Evolutionary conservation across 2,329 filamentous ascomycete species (phyloP).

Genomic region (Xylariaceae sp.): DNA sequence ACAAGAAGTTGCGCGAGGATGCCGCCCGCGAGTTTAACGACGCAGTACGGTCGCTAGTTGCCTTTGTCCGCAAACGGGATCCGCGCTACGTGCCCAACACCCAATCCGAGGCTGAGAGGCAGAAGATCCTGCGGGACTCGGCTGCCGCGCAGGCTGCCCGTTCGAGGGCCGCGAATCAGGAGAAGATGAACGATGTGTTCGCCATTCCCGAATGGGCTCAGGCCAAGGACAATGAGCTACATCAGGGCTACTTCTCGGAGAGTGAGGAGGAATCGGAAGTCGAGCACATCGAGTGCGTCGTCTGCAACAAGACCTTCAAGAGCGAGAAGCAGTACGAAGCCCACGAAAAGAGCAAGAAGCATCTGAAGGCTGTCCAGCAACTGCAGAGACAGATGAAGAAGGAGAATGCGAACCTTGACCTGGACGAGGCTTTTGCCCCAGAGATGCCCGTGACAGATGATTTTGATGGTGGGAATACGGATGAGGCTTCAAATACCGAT

Average conservation of each 20-base stretch:
- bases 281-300: slow-evolving; percentile 71
- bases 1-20: slow-evolving; percentile 80
- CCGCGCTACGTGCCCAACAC: slow-evolving; percentile 78
- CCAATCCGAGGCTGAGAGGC: slow-evolving; percentile 78
- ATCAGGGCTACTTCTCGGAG: slow-evolving; percentile 61
- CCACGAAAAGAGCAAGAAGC: slow-evolving; percentile 97
- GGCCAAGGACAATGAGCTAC: slow-evolving; percentile 54
- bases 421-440: slow-evolving; percentile 38
- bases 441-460: slow-evolving; percentile 7
- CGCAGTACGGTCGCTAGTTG: slow-evolving; percentile 80
- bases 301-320: slow-evolving; percentile 80
- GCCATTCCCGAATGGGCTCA: slow-evolving; percentile 77
- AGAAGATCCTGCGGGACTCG: slow-evolving; percentile 75
- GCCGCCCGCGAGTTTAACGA: slow-evolving; percentile 90
- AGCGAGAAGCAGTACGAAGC: slow-evolving; percentile 90
- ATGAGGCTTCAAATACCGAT: not conserved
- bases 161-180: slow-evolving; percentile 78
- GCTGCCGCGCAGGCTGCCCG: slow-evolving; percentile 83
- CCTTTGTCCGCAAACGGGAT: slow-evolving; percentile 89
- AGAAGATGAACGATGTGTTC: slow-evolving; percentile 65
- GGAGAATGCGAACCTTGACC: slow-evolving; percentile 67
- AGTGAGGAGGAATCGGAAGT: slow-evolving; percentile 58
- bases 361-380: slow-evolving; percentile 81
- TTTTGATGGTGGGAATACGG: not conserved
- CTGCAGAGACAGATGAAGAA: slow-evolving; percentile 80